A percentile compares a stretch with the other conserved stretches of the same genome.
These are phyloP conservation scores for Fusarium agapanthi DNA, from an alignment of 2,329 filamentous ascomycete species.

Conservation along the genomic window DNA sequence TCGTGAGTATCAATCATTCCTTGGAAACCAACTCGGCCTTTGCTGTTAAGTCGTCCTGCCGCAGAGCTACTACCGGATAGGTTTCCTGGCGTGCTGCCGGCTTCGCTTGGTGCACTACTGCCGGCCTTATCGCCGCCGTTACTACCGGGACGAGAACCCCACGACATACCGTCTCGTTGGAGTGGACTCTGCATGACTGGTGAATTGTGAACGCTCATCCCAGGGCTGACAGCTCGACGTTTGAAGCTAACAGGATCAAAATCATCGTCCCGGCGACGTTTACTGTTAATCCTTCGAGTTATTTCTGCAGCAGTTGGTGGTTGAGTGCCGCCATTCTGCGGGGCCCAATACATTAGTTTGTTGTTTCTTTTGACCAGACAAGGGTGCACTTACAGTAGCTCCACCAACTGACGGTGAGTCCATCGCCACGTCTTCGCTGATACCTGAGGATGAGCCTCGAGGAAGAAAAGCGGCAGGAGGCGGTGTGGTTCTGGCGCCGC, in stretches of 20 bases:
- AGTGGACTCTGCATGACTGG: conserved; percentile 87
- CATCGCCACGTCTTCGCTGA: conserved; percentile 77
- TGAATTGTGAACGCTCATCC: conserved; percentile 90
- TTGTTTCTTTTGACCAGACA: background rate
- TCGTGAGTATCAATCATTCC: conserved; percentile 97
- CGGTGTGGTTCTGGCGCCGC: conserved; percentile 64
- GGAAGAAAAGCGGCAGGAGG: conserved; percentile 71
- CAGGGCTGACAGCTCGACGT: conserved; percentile 87
- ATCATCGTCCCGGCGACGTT: conserved; percentile 89
- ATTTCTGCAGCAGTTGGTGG: conserved; percentile 76
- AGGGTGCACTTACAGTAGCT: conserved; percentile 43
- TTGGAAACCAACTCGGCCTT: conserved; percentile 79
- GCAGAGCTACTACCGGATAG: conserved; percentile 42
- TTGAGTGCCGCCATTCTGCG: conserved; percentile 48
- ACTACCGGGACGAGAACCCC: conserved; percentile 76
- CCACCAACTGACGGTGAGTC: conserved; percentile 67
- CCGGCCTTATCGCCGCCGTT: conserved; percentile 63
- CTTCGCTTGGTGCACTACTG: conserved; percentile 62
- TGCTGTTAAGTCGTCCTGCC: conserved; percentile 60
- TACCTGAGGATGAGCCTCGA: conserved; percentile 65
- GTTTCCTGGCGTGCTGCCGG: conserved; percentile 51
- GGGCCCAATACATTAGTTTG: conserved; percentile 34
- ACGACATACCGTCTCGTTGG: conserved; percentile 74
- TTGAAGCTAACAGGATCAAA: conserved; percentile 91
- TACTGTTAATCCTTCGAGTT: conserved; percentile 79